phyloP scores from a whole-genome alignment of 345 rosid genomes.

The Trapa bicornis region DNA sequence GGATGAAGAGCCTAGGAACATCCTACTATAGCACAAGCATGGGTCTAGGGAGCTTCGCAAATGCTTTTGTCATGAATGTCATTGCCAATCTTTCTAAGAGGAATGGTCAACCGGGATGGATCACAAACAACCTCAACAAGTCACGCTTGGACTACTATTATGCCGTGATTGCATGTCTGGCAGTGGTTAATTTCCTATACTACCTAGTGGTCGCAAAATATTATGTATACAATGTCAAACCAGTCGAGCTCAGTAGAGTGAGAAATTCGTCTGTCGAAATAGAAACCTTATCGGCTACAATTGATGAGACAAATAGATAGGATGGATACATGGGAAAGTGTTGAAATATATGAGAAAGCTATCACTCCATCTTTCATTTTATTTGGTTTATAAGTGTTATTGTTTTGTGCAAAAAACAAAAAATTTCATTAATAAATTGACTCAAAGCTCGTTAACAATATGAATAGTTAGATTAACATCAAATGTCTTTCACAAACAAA shows the following conservation, averaged over 20 bases:
- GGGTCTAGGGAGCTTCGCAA: constrained; percentile 55
- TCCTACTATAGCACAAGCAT: constrained; percentile 46
- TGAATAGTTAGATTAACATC: too few species aligned
- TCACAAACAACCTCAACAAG: constrained; percentile 50
- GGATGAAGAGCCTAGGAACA: constrained; percentile 82
- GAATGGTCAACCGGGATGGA: constrained; percentile 47
- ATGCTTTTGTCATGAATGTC: constrained; percentile 37
- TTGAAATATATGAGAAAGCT: too few species aligned
- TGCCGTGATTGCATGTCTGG: constrained; percentile 34
- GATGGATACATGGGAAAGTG: too few species aligned
- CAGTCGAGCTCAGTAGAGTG: constrained; percentile 9
- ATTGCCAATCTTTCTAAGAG: constrained; percentile 37
- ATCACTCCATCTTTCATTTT: too few species aligned
- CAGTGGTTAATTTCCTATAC: constrained; percentile 40
- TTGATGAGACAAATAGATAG: neutral
- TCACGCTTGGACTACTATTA: constrained; percentile 61
- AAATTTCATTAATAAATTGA: too few species aligned
- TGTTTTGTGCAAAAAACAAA: too few species aligned
- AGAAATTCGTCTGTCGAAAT: neutral
- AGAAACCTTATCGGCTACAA: neutral
- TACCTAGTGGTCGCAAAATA: constrained; percentile 38
- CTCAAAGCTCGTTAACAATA: too few species aligned
- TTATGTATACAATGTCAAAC: constrained; percentile 46
- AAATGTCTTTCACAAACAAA: too few species aligned
- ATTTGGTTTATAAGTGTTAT: too few species aligned